phyloP scores from a whole-genome alignment of 2,329 filamentous ascomycete species.

The Botrytis squamosa region DNA sequence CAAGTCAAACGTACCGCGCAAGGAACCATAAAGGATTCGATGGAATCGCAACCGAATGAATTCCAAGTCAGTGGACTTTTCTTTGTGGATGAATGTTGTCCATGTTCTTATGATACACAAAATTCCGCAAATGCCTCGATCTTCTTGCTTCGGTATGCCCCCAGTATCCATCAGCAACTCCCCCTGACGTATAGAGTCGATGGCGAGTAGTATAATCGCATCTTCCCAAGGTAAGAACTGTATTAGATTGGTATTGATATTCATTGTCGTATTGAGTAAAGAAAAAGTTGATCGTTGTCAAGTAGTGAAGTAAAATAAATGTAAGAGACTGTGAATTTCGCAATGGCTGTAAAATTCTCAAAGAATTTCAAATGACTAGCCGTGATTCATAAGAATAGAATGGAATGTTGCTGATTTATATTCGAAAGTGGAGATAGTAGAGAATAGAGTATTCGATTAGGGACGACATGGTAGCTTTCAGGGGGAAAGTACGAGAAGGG shows the following conservation, averaged over 20 bases:
- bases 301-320: neutral
- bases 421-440: neutral
- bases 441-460: neutral
- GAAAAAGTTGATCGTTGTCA: neutral
- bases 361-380: neutral
- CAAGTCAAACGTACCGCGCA: too few species aligned
- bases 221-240: neutral
- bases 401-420: neutral
- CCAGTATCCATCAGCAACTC: too few species aligned
- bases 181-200: neutral
- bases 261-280: neutral
- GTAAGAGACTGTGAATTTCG: neutral
- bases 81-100: too few species aligned
- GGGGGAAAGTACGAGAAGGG: neutral
- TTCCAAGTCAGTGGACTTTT: too few species aligned
- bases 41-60: too few species aligned
- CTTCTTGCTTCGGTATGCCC: too few species aligned
- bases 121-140: too few species aligned
- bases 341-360: neutral
- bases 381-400: neutral
- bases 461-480: neutral
- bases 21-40: too few species aligned
- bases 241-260: neutral
- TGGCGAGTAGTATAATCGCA: neutral
- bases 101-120: too few species aligned